phyloP scores from a whole-genome alignment of 2,329 filamentous ascomycete genomes.

The Didymella segeticola region DNA sequence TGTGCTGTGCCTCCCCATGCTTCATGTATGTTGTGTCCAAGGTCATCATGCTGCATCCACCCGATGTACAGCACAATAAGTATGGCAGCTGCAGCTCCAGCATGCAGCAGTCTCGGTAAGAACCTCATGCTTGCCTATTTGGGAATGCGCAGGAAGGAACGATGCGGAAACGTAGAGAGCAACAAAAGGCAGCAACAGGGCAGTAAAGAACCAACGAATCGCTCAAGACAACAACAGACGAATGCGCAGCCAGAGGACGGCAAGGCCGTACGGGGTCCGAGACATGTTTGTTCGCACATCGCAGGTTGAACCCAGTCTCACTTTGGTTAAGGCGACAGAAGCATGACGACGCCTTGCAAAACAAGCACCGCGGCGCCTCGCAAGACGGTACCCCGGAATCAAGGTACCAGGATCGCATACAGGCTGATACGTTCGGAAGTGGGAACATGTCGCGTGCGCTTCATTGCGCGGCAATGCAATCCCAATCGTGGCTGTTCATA shows the following conservation, averaged over 20 bases:
- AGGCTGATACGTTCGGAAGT: conserved; percentile 18
- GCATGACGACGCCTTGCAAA: conserved; percentile 34
- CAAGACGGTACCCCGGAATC: conserved; percentile 5
- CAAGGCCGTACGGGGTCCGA: conserved; percentile 12
- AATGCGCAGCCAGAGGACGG: not conserved
- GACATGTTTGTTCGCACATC: conserved; percentile 27
- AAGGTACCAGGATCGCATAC: conserved; percentile 10
- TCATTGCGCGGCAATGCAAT: conserved; percentile 13
- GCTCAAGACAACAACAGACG: conserved; percentile 4
- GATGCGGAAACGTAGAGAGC: not conserved
- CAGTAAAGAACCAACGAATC: conserved; percentile 9
- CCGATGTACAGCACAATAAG: conserved; percentile 40
- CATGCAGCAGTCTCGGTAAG: conserved; percentile 40
- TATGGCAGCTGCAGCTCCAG: conserved; percentile 32
- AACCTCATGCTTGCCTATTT: conserved; percentile 37
- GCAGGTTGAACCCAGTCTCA: conserved; percentile 19
- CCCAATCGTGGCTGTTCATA: conserved; percentile 7
- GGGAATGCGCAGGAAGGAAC: not conserved
- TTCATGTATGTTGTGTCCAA: conserved; percentile 37
- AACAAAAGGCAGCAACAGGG: conserved; percentile 2
- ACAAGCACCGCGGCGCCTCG: conserved; percentile 14
- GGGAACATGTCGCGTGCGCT: conserved; percentile 26
- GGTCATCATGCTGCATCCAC: conserved; percentile 36
- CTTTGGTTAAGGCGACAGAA: conserved; percentile 20
- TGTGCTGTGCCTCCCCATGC: conserved; percentile 38